A percentile compares a stretch with the other conserved stretches of the same genome.
These are phyloP conservation scores for Gastrolobium bilobum DNA, from an alignment of 306 rosid genomes.

Conservation along the genomic window DNA sequence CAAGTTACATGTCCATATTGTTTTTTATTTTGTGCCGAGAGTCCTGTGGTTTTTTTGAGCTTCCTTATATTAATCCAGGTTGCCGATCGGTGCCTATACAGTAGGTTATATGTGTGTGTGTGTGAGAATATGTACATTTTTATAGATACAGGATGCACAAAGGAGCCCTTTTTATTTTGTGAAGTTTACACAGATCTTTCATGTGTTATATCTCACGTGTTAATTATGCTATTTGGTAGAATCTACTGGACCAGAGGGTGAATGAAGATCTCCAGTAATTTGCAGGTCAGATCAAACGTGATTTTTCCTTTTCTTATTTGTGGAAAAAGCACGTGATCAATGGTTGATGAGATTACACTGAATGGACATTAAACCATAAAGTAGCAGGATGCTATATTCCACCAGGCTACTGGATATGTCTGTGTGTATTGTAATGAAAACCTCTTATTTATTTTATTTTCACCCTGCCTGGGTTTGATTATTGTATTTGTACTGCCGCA, in stretches of 20 bases:
- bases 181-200: constrained; percentile 19
- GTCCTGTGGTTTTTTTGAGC: constrained; percentile 28
- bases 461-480: constrained; percentile 35
- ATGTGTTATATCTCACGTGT: constrained; percentile 12
- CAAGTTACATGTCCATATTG: not conserved
- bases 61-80: constrained; percentile 35
- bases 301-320: constrained; percentile 8
- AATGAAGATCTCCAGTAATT: constrained; percentile 20
- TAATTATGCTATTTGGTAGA: constrained; percentile 29
- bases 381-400: constrained; percentile 12
- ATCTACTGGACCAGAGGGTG: not conserved
- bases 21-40: constrained; percentile 26
- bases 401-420: not conserved
- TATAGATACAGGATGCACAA: constrained; percentile 42
- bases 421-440: constrained; percentile 26
- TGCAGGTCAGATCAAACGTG: constrained; percentile 9
- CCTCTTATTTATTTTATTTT: constrained; percentile 12
- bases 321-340: constrained; percentile 12
- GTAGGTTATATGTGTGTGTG: constrained; percentile 19
- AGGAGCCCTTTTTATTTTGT: constrained; percentile 21
- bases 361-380: constrained; percentile 27
- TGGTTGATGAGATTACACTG: constrained; percentile 30
- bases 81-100: constrained; percentile 28
- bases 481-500: constrained; percentile 14
- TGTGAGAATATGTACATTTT: constrained; percentile 23